phyloP scores from a whole-genome alignment of 805 yeast species.

The Pichia scutulata region DNA sequence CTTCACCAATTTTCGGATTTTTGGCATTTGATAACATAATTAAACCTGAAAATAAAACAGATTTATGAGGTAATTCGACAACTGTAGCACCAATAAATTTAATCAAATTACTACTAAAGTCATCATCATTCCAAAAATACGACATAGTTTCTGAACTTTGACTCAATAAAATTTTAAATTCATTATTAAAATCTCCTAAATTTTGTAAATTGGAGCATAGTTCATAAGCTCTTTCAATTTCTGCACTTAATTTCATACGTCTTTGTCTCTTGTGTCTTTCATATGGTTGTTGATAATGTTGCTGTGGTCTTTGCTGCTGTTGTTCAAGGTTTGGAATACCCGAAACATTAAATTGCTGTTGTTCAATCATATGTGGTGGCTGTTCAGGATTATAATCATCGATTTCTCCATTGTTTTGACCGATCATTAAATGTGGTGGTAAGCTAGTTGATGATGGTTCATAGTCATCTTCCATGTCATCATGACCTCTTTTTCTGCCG shows the following conservation, averaged over 20 bases:
- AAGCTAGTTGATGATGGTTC: constrained; percentile 1
- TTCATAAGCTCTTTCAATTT: constrained; percentile 35
- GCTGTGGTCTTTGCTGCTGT: background rate
- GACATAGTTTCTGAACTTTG: constrained; percentile 45
- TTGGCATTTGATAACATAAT: constrained; percentile 58
- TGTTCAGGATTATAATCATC: constrained; percentile 1
- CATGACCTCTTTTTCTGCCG: constrained; percentile 12
- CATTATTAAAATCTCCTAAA: constrained; percentile 43
- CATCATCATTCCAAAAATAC: constrained; percentile 43
- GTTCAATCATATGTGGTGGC: background rate
- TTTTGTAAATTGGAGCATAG: constrained; percentile 37
- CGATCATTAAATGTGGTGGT: constrained; percentile 7
- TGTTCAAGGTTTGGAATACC: background rate
- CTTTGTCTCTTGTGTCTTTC: constrained; percentile 7
- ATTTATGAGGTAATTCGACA: constrained; percentile 87
- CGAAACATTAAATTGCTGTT: background rate
- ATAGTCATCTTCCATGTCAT: constrained; percentile 11
- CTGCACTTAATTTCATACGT: constrained; percentile 8
- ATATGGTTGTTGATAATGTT: background rate
- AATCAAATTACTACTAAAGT: constrained; percentile 50
- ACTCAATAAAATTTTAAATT: constrained; percentile 36
- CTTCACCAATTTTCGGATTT: constrained; percentile 58
- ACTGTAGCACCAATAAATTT: constrained; percentile 61
- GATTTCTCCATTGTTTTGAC: background rate
- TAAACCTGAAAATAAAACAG: constrained; percentile 61